Percentiles rank a stretch among this genome's conserved stretches.
These are phyloP conservation scores for Fulvia fulva DNA, from an alignment of 2,329 filamentous ascomycete genomes.

Conservation along the genomic window DNA sequence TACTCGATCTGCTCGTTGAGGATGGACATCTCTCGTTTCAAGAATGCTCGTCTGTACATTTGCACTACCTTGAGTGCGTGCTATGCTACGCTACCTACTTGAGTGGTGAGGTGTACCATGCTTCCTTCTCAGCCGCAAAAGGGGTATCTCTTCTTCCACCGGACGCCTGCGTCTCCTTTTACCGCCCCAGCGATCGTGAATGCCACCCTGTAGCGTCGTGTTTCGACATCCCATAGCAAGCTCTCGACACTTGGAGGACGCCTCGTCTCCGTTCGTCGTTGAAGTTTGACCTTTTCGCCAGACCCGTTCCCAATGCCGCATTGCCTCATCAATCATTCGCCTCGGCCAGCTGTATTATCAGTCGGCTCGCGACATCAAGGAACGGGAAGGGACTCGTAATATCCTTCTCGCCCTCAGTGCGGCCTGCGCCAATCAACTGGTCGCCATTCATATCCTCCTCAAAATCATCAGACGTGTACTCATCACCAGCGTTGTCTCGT, in stretches of 20 bases:
- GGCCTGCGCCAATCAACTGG: constrained; percentile 45
- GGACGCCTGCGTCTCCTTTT: background rate
- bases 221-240: too few species aligned
- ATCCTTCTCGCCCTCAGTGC: constrained; percentile 76
- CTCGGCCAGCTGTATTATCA: constrained; percentile 90
- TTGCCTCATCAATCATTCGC: constrained; percentile 50
- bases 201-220: too few species aligned
- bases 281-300: too few species aligned
- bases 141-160: background rate
- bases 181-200: background rate
- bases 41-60: background rate
- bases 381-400: constrained; percentile 95
- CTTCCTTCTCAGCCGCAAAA: background rate
- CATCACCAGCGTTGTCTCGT: constrained; percentile 19
- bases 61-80: background rate
- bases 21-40: background rate
- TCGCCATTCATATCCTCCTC: constrained; percentile 35
- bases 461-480: constrained; percentile 22
- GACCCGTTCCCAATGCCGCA: too few species aligned
- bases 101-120: background rate
- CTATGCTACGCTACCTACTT: background rate
- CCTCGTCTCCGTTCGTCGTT: too few species aligned
- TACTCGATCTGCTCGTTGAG: background rate
- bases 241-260: too few species aligned
- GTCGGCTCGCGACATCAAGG: constrained; percentile 82